Conservation (phyloP, 2,329 filamentous ascomycete genomes). For the Cercospora sojina region DNA sequence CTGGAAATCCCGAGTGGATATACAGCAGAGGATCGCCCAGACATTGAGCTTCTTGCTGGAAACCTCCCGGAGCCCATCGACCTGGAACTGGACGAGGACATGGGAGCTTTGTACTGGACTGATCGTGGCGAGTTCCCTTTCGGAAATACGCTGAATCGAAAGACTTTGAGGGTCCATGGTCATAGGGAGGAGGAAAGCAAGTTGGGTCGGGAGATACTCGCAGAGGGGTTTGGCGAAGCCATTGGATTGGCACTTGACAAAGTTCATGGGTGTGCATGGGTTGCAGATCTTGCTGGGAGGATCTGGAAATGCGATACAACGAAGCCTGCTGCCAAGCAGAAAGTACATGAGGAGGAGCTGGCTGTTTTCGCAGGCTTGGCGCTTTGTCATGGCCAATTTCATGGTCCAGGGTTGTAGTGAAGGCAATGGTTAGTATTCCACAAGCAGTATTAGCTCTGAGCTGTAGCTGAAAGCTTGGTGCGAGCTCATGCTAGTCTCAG, state of each 20-base stretch:
- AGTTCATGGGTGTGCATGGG: conserved; percentile 18
- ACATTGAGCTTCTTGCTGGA: conserved; percentile 47
- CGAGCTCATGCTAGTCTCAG: neutral
- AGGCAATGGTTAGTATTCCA: neutral
- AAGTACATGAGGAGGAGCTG: conserved; percentile 20
- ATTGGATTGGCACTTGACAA: conserved; percentile 26
- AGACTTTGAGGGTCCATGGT: conserved; percentile 13
- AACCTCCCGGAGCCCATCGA: conserved; percentile 58
- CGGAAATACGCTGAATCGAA: conserved; percentile 55
- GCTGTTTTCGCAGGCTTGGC: conserved; percentile 22
- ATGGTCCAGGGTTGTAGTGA: neutral
- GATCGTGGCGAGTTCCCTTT: conserved; percentile 58
- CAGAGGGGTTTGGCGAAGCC: conserved; percentile 27
- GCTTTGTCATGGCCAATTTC: neutral
- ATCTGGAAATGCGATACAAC: conserved; percentile 18
- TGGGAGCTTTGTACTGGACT: conserved; percentile 57
- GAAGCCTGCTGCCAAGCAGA: conserved; percentile 19
- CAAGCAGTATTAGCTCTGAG: neutral
- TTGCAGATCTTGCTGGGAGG: conserved; percentile 22
- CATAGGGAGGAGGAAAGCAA: conserved; percentile 20
- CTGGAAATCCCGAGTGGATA: conserved; percentile 40
- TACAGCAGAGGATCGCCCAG: conserved; percentile 40
- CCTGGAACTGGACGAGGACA: conserved; percentile 53
- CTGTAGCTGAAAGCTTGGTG: neutral
- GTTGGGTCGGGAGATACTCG: conserved; percentile 25